These are phyloP conservation scores for Gentiana dahurica DNA, from an alignment of 257 asterid genomes.

Conservation along the genomic window DNA sequence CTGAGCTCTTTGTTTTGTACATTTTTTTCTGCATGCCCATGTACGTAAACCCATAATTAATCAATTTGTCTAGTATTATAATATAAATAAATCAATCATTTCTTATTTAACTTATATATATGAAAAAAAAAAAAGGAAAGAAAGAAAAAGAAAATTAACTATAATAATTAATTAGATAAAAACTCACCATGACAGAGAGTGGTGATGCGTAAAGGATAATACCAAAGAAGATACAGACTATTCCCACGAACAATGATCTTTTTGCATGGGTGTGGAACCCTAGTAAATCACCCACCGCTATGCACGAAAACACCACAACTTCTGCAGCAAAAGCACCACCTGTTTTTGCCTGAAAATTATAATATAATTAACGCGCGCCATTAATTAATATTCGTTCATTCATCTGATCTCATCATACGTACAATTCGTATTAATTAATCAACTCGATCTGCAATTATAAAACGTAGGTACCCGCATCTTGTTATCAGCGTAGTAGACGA, in stretches of 20 bases:
- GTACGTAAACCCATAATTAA: too few species aligned
- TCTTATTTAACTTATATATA: too few species aligned
- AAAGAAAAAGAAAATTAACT: too few species aligned
- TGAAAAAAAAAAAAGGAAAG: background rate
- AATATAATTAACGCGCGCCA: too few species aligned
- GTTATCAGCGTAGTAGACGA: slow-evolving; percentile 3
- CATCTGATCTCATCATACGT: too few species aligned
- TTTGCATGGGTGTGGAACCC: slow-evolving; percentile 17
- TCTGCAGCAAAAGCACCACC: slow-evolving; percentile 14
- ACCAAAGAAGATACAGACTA: slow-evolving; percentile 39
- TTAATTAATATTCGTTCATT: too few species aligned
- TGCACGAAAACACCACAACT: slow-evolving; percentile 4
- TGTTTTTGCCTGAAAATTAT: slow-evolving; percentile 20
- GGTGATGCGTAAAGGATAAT: slow-evolving; percentile 56
- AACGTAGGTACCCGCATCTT: background rate
- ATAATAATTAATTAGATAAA: too few species aligned
- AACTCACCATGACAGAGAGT: slow-evolving; percentile 43
- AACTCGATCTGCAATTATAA: too few species aligned
- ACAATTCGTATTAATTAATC: too few species aligned
- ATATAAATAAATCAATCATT: too few species aligned
- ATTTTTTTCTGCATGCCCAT: slow-evolving; percentile 24
- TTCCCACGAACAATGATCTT: slow-evolving; percentile 47
- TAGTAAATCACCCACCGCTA: slow-evolving; percentile 23
- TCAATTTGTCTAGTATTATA: too few species aligned
- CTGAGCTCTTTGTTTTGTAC: slow-evolving; percentile 32